Evolutionary conservation across 257 asterid genomes (phyloP).

Genomic region (Nicotiana tomentosiformis): DNA sequence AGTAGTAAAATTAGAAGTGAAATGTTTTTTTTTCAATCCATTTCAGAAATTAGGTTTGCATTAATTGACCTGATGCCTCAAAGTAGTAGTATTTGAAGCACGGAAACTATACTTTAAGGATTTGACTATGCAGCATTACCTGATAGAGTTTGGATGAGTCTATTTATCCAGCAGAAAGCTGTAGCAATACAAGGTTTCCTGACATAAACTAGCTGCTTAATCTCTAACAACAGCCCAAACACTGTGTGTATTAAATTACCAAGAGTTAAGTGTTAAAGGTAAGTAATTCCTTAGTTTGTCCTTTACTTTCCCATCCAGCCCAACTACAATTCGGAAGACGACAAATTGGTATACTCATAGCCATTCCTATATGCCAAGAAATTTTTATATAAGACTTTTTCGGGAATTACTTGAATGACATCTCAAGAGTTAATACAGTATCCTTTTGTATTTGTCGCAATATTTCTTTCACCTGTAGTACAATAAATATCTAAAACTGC

Average conservation of each 20-base stretch:
- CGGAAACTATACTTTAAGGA: background rate
- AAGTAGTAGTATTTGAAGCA: slow-evolving; percentile 1
- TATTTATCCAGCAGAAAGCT: background rate
- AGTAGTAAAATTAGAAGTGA: background rate
- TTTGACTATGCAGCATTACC: background rate
- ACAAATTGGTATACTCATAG: background rate
- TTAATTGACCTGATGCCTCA: background rate
- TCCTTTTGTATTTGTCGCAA: background rate
- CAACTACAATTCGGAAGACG: background rate
- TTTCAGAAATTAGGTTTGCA: background rate
- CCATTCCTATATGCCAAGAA: background rate
- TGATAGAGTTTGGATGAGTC: background rate
- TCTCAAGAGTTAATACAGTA: background rate
- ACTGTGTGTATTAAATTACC: background rate
- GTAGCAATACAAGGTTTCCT: background rate
- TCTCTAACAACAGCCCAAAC: background rate
- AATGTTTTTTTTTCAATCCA: background rate
- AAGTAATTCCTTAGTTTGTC: background rate
- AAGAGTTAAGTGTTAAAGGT: background rate
- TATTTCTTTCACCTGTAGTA: background rate
- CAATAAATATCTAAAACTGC: background rate
- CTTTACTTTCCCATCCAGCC: background rate
- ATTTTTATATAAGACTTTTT: background rate
- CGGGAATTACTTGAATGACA: background rate
- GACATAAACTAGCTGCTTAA: background rate